A percentile compares a stretch with the other conserved stretches of the same genome.
These are phyloP conservation scores for Leccinellum luteum DNA, from an alignment of 768 basidiomycete genomes.

Conservation along the genomic window DNA sequence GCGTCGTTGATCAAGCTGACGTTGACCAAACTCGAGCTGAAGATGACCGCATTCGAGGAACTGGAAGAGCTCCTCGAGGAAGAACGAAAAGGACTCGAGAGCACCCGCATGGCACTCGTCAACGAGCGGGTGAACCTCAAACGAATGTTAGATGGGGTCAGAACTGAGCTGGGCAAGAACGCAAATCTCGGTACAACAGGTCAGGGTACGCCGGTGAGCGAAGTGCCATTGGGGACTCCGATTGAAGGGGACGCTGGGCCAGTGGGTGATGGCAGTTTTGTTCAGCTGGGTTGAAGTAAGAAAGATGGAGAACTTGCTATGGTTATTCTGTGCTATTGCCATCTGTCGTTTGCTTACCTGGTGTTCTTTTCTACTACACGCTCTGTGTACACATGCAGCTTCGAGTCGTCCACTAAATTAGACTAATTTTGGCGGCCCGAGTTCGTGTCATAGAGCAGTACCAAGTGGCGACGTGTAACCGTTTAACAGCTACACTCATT, in stretches of 20 bases:
- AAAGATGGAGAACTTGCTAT: slow-evolving; percentile 5
- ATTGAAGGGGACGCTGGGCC: slow-evolving; percentile 57
- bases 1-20: slow-evolving; percentile 83
- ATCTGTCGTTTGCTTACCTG: slow-evolving; percentile 17
- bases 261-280: slow-evolving; percentile 50
- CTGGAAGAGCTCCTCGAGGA: slow-evolving; percentile 90
- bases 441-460: not conserved
- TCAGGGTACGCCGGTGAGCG: slow-evolving; percentile 56
- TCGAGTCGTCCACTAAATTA: slow-evolving; percentile 6
- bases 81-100: slow-evolving; percentile 83
- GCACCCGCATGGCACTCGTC: slow-evolving; percentile 72
- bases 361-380: not conserved
- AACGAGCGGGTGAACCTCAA: slow-evolving; percentile 74
- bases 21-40: slow-evolving; percentile 86
- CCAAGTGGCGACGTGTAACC: too few species aligned
- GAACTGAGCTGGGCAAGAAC: slow-evolving; percentile 60
- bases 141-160: slow-evolving; percentile 67
- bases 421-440: not conserved
- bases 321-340: slow-evolving; percentile 28
- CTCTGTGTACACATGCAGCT: slow-evolving; percentile 4
- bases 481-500: too few species aligned
- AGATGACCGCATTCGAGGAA: slow-evolving; percentile 93
- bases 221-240: slow-evolving; percentile 45
- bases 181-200: slow-evolving; percentile 52
- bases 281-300: slow-evolving; percentile 42